A percentile compares a stretch with the other conserved stretches of the same genome.
Conservation (phyloP, 1,284 basidiomycete genomes). For the Apiotrichum gracile region DNA sequence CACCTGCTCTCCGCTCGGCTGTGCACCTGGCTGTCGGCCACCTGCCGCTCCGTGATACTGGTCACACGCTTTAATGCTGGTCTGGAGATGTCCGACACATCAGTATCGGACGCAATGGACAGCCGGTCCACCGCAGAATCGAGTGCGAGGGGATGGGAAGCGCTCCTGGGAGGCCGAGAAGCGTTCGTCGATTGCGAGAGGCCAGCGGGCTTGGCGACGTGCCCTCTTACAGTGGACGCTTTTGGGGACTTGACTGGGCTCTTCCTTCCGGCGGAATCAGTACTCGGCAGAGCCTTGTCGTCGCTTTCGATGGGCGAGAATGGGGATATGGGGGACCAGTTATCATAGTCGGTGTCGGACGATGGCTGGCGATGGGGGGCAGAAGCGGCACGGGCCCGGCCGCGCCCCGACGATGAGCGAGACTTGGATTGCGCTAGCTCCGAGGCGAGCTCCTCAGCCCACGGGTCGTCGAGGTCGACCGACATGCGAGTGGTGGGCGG, state of each 20-base stretch:
- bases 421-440: background rate
- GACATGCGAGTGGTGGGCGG: conserved; percentile 2
- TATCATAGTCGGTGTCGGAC: background rate
- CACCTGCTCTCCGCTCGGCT: conserved; percentile 1
- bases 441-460: background rate
- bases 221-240: background rate
- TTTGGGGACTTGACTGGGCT: background rate
- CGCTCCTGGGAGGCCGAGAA: background rate
- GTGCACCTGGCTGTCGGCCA: conserved; percentile 28
- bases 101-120: background rate
- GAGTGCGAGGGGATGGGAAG: conserved; percentile 11
- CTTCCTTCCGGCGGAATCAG: background rate
- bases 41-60: conserved; percentile 39
- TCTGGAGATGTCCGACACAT: conserved; percentile 22
- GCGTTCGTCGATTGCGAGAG: background rate
- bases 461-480: conserved; percentile 2
- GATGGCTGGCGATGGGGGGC: background rate
- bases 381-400: background rate
- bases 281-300: background rate
- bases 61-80: conserved; percentile 35
- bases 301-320: background rate
- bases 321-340: background rate
- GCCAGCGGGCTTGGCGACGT: background rate
- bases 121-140: background rate
- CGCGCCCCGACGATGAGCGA: background rate